Conservation (phyloP, 2,329 filamentous ascomycete species). For the Trichoderma endophyticum region DNA sequence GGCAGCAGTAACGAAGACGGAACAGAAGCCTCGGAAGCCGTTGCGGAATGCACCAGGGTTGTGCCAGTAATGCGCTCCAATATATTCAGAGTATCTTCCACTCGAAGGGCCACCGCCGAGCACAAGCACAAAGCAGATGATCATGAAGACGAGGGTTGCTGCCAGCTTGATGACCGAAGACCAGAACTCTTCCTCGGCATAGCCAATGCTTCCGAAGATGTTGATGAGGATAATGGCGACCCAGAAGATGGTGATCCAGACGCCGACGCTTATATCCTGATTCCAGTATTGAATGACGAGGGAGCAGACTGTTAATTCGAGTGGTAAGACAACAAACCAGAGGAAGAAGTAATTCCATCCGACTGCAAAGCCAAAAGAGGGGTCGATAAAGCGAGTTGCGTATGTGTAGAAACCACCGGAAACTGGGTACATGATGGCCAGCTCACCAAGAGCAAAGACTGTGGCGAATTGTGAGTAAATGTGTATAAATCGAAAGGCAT, state of each 20-base stretch:
- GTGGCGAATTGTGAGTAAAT: neutral
- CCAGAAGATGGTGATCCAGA: slow-evolving; percentile 55
- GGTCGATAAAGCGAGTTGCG: slow-evolving; percentile 59
- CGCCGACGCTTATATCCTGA: slow-evolving; percentile 41
- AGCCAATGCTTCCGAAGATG: slow-evolving; percentile 53
- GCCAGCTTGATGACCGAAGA: slow-evolving; percentile 54
- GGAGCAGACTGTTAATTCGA: slow-evolving; percentile 49
- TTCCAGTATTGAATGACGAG: slow-evolving; percentile 54
- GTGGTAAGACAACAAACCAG: slow-evolving; percentile 49
- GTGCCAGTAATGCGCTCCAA: slow-evolving; percentile 44
- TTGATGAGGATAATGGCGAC: slow-evolving; percentile 49
- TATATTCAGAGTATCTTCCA: slow-evolving; percentile 40
- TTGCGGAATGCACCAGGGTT: slow-evolving; percentile 57
- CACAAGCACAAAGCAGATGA: slow-evolving; percentile 56
- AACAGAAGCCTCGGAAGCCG: slow-evolving; percentile 67
- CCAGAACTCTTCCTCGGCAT: slow-evolving; percentile 55
- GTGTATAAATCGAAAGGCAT: neutral
- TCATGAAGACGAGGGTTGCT: slow-evolving; percentile 60
- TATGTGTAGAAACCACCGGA: slow-evolving; percentile 63
- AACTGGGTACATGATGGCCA: slow-evolving; percentile 60
- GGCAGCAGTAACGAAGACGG: slow-evolving; percentile 66
- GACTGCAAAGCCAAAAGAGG: slow-evolving; percentile 57
- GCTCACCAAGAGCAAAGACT: slow-evolving; percentile 59
- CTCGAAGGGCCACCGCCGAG: slow-evolving; percentile 53
- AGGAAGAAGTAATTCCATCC: slow-evolving; percentile 46